phyloP scores from a whole-genome alignment of 2,329 filamentous ascomycete species.

The Lasiodiplodia citricola region DNA sequence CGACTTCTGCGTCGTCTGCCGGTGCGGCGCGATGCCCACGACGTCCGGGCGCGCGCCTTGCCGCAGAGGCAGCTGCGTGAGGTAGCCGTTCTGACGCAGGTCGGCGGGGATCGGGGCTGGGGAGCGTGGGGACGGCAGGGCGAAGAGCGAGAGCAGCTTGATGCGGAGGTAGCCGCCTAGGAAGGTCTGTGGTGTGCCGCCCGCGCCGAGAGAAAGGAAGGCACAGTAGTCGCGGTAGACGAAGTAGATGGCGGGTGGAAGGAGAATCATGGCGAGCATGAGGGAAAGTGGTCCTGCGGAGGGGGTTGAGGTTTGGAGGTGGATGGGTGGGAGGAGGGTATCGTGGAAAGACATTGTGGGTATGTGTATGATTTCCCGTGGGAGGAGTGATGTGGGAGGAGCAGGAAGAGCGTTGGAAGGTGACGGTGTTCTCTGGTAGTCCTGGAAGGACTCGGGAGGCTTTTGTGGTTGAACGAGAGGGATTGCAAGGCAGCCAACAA shows the following conservation, averaged over 20 bases:
- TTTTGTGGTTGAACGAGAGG: not conserved
- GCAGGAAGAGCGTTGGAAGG: not conserved
- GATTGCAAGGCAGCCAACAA: not conserved
- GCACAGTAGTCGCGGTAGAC: constrained; percentile 75
- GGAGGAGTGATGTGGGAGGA: not conserved
- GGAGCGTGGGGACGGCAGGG: constrained; percentile 71
- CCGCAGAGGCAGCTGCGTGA: constrained; percentile 66
- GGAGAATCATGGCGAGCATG: constrained; percentile 31
- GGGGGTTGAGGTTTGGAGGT: not conserved
- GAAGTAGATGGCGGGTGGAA: constrained; percentile 34
- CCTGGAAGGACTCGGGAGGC: not conserved
- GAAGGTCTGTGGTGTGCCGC: constrained; percentile 74
- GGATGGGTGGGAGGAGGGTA: not conserved
- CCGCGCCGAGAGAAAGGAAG: constrained; percentile 78
- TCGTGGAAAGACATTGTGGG: not conserved
- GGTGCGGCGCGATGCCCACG: constrained; percentile 79
- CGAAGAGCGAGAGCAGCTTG: constrained; percentile 73
- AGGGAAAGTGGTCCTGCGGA: constrained; percentile 25
- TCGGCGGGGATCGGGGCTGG: constrained; percentile 60
- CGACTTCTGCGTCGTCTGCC: constrained; percentile 74
- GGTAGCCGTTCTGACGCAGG: constrained; percentile 62
- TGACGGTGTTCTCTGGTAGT: not conserved
- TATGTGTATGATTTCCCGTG: not conserved
- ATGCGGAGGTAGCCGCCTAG: constrained; percentile 75
- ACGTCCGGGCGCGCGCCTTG: constrained; percentile 69